phyloP scores from a whole-genome alignment of 331 rosid genomes.

The Erythrophleum ivorense region DNA sequence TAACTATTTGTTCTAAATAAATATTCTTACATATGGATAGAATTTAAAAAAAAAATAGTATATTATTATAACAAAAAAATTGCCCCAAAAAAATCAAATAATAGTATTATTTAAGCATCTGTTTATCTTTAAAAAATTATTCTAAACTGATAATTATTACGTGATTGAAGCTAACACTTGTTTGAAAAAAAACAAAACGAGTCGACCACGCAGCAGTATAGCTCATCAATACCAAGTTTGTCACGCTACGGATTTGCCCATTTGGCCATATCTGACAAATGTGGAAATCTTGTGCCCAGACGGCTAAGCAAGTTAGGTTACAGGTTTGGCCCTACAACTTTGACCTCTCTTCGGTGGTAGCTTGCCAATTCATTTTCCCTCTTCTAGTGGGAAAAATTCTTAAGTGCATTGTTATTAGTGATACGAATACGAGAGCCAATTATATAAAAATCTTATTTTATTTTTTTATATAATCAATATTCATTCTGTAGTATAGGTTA shows the following conservation, averaged over 20 bases:
- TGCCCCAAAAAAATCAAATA: no score
- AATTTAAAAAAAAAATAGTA: neutral
- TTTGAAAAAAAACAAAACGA: neutral
- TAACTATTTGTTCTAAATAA: neutral
- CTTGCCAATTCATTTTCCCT: neutral
- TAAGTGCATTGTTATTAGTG: neutral
- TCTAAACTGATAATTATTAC: neutral
- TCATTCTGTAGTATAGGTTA: neutral
- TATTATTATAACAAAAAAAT: neutral
- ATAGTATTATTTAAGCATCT: neutral
- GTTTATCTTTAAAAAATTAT: neutral
- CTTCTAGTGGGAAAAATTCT: neutral
- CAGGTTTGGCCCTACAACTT: conserved; percentile 6
- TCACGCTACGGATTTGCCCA: neutral
- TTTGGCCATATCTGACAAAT: neutral
- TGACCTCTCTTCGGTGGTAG: conserved; percentile 21
- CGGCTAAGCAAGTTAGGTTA: conserved; percentile 16
- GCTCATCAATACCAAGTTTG: neutral
- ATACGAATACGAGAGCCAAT: neutral
- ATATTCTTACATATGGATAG: neutral
- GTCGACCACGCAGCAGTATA: neutral
- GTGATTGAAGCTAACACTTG: neutral
- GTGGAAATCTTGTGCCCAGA: neutral
- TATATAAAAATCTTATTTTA: neutral
- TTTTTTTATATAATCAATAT: neutral